These are phyloP conservation scores for Aspergillus latus DNA, from an alignment of 2,329 filamentous ascomycete genomes.

Conservation along the genomic window DNA sequence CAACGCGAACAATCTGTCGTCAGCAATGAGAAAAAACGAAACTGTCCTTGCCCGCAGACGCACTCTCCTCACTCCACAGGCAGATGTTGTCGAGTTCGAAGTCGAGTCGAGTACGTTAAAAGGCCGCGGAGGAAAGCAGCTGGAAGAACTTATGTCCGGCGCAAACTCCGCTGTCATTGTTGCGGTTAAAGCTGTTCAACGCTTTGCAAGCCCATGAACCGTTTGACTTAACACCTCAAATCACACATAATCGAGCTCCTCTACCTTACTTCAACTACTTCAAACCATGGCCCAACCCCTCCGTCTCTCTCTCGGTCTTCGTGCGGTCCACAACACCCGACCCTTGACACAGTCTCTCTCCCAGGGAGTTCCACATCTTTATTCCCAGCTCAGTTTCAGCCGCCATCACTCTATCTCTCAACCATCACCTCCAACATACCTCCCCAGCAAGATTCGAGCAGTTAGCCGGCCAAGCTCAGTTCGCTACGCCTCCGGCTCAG, in stretches of 20 bases:
- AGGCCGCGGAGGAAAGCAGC: slow-evolving; percentile 21
- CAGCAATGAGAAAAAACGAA: background rate
- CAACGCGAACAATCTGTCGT: background rate
- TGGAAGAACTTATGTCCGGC: slow-evolving; percentile 31
- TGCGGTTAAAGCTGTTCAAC: background rate
- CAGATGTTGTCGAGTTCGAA: background rate
- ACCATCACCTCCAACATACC: slow-evolving; percentile 8
- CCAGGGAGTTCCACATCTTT: slow-evolving; percentile 21
- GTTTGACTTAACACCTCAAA: background rate
- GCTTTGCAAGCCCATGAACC: background rate
- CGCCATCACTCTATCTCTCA: slow-evolving; percentile 7
- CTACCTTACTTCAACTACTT: background rate
- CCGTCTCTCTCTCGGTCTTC: slow-evolving; percentile 24
- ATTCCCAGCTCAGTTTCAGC: slow-evolving; percentile 21
- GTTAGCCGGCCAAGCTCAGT: slow-evolving; percentile 9
- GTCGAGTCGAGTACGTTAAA: slow-evolving; percentile 1
- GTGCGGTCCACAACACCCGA: slow-evolving; percentile 19
- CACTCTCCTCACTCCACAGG: background rate
- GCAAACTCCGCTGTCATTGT: slow-evolving; percentile 22
- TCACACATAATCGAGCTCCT: background rate
- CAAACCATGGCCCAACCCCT: slow-evolving; percentile 23
- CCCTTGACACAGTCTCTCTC: slow-evolving; percentile 15
- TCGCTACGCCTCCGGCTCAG: slow-evolving; percentile 30
- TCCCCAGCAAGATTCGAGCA: background rate
- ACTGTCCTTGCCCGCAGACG: background rate